Conservation (phyloP, 2,329 filamentous ascomycete genomes). For the Hymenotorrendiella dingleyae region DNA sequence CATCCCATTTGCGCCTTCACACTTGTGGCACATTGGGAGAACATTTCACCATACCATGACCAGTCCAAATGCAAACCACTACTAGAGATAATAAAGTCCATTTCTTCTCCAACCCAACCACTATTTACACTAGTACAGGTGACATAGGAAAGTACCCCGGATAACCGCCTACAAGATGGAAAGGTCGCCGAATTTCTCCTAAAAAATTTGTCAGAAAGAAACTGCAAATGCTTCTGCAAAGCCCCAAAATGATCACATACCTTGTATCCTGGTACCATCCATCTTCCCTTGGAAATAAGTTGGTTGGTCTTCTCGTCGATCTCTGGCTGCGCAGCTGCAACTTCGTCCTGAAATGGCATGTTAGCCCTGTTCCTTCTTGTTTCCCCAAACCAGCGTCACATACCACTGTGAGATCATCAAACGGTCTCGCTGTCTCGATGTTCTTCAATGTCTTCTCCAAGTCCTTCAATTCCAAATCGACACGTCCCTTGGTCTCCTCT, state of each 20-base stretch:
- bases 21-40: too few species aligned
- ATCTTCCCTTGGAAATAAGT: slow-evolving; percentile 96
- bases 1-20: too few species aligned
- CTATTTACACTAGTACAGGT: slow-evolving; percentile 69
- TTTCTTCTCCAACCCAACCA: slow-evolving; percentile 19
- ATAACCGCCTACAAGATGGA: slow-evolving; percentile 70
- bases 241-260: slow-evolving; percentile 44
- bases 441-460: slow-evolving; percentile 93
- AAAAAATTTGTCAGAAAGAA: slow-evolving; percentile 40
- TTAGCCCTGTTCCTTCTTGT: slow-evolving; percentile 8
- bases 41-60: too few species aligned
- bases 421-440: slow-evolving; percentile 91
- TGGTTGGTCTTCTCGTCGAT: slow-evolving; percentile 95
- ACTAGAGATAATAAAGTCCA: slow-evolving; percentile 15
- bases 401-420: slow-evolving; percentile 96
- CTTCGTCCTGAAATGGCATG: slow-evolving; percentile 65
- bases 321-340: slow-evolving; percentile 87
- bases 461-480: slow-evolving; percentile 91
- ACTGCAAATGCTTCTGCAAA: not conserved
- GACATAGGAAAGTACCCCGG: slow-evolving; percentile 38
- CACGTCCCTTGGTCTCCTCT: slow-evolving; percentile 91
- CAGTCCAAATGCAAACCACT: too few species aligned
- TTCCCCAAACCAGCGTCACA: slow-evolving; percentile 37
- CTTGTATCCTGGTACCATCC: slow-evolving; percentile 98
- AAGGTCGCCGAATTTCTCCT: slow-evolving; percentile 99